Evolutionary conservation across 2,329 filamentous ascomycete species (phyloP), one percentile per base, ranked within the genome.

Genomic region (Venturia effusa): DNA sequence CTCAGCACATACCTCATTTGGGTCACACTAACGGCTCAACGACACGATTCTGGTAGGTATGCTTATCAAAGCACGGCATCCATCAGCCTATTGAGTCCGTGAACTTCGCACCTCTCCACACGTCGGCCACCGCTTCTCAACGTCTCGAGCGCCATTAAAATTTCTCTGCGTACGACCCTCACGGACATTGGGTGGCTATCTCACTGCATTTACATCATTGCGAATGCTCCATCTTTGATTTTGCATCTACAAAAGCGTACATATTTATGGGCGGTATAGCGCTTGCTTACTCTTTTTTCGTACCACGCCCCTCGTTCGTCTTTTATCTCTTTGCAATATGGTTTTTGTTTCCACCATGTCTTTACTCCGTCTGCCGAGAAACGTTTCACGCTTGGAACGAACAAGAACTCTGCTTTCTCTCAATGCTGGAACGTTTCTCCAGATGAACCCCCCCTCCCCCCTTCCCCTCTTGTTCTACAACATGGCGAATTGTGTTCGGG

Each of bases 1-100:
- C 11, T 63, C 61, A 15, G 22, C 30, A 40, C 61, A 63, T 34
- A 59, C n/a, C 48, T 63, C 61, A 34, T 63, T 63, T 51, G 34
- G 61, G 24, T 57, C 51, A 8, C 37, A 40, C 11, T 60, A 11
- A 60, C 34, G 37, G 37, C 8, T 40, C 22, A 24, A 17, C 39
- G 7, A 17, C 39, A 15, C 32, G 8, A 30, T 2, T 41, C 17
- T 22, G 5, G 41, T 13, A 60, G 5, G 41, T 13, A 60, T 39
- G 19, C 19, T 24, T 41, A 10, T 2, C 19, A 39, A 60, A 11
- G 15, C 13, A 10, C 27, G 6, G 59, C 37, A 34, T 34, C 4
- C 27, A 6, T 19, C 6, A 11, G 19, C 27, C 8, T 30, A 32
- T 34, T n/a, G 15, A 32, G 15, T 6, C 19, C 8, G 2, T 30